Evolutionary conservation across 2,329 filamentous ascomycete species (phyloP), one percentile per base, ranked within the genome.

Genomic region (Elsinoe batatas): DNA sequence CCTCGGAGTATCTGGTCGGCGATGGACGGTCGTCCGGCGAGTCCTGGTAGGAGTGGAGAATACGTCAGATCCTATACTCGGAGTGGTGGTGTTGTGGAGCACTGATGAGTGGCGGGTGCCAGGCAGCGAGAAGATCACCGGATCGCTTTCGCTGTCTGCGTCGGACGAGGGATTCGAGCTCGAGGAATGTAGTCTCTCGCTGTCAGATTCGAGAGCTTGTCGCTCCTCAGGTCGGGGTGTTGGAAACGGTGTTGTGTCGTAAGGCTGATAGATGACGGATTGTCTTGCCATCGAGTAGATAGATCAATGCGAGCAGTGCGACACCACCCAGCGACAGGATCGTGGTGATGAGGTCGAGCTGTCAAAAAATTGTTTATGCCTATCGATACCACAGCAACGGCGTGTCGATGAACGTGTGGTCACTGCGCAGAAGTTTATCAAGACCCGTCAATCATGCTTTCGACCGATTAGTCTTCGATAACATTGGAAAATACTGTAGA

Each of bases 361-460:
- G 26, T 49, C 26, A 35, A 18, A 8, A 35, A 49, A 49, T 49
- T 20, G 32, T 33, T 33, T 18, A 11, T 11, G 2, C 12, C 12
- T 49, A 35, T 49, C 44, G 44, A 35, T 35, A 26, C 18, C 44
- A 35, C 30, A 35, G 44, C 44, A 49, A 49, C 44, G 44, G 44
- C 26, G 4, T 35, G 3, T 10, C 26, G 44, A 30, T 4, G 44
- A 49, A 49, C 44, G 20, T 13, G 12, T 35, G 44, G 15, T 33
- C 44, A 15, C 26, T 38, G 36, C 36, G 26, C 26, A 30, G 26
- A 30, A 30, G 7, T 8, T 5, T 7, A 30, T 30, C 3, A 30
- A 30, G 26, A 30, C 26, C 26, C 8, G 26, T 30, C 4, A 30
- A 30, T 2, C 26, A 30, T 8, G 4, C 26, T 30, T 5, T 7